Evolutionary conservation across 129 eudicot genomes (phyloP).

Genomic region (Oenanthe sinensis): DNA sequence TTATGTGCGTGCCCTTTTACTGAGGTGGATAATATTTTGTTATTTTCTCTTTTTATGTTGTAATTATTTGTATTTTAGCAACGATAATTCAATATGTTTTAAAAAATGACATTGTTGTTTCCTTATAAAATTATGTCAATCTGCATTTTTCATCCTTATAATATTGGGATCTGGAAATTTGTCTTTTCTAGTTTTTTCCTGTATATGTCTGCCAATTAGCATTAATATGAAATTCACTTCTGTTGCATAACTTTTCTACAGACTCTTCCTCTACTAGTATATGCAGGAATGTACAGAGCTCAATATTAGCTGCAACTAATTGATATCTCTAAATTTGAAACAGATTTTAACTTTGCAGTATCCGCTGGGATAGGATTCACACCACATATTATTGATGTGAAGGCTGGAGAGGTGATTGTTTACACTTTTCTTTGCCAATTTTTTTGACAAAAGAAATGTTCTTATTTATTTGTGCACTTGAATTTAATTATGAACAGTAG

Average conservation of each 20-base stretch:
- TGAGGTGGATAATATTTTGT: not conserved
- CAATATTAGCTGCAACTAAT: not conserved
- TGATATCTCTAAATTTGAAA: not conserved
- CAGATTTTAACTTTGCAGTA: constrained; percentile 38
- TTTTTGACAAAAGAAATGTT: not conserved
- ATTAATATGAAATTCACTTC: not conserved
- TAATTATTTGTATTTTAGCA: not conserved
- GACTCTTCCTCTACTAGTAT: not conserved
- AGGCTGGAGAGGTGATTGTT: constrained; percentile 72
- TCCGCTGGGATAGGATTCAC: constrained; percentile 71
- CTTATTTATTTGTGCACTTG: not conserved
- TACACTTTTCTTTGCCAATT: not conserved
- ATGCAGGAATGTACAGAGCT: not conserved
- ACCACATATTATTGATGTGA: constrained; percentile 72
- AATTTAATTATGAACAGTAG: not conserved
- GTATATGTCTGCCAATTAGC: not conserved
- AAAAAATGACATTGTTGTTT: not conserved
- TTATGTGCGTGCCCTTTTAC: not conserved
- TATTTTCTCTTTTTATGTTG: not conserved
- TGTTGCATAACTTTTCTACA: not conserved
- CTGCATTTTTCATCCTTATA: not conserved
- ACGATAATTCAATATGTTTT: not conserved
- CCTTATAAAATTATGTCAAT: not conserved
- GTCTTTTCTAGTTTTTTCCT: not conserved
- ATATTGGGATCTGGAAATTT: not conserved